These are phyloP conservation scores for Vanderwaltozyma verrucispora DNA, from an alignment of 805 yeast genomes.

Conservation along the genomic window DNA sequence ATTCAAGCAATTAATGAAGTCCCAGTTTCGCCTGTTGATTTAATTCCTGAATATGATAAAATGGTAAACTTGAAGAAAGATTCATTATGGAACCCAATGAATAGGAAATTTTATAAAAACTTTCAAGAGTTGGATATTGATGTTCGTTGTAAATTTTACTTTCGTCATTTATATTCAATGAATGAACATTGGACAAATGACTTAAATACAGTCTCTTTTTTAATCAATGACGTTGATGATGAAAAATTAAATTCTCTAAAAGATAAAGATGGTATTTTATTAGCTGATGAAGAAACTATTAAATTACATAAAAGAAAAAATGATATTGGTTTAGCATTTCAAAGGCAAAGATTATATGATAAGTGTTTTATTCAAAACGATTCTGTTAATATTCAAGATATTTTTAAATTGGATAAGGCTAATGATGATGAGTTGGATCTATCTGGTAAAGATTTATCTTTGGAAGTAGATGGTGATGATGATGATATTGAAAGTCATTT, in stretches of 20 bases:
- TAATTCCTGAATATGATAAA: slow-evolving; percentile 8
- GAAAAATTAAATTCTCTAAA: not conserved
- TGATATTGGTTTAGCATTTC: slow-evolving; percentile 8
- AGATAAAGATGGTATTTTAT: slow-evolving; percentile 1
- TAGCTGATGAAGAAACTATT: slow-evolving; percentile 3
- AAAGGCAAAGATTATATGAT: slow-evolving; percentile 14
- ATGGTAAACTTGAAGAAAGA: slow-evolving; percentile 3
- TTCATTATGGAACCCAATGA: slow-evolving; percentile 10
- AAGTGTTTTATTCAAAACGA: slow-evolving; percentile 10
- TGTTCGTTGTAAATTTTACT: slow-evolving; percentile 10
- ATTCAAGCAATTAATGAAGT: slow-evolving; percentile 1
- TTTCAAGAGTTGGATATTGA: slow-evolving; percentile 7
- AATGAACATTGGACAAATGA: slow-evolving; percentile 13
- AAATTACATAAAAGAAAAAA: slow-evolving; percentile 3
- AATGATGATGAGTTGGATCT: slow-evolving; percentile 23
- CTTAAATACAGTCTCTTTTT: slow-evolving; percentile 4
- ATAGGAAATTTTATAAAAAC: slow-evolving; percentile 7
- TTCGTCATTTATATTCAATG: slow-evolving; percentile 11
- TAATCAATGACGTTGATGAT: slow-evolving; percentile 6
- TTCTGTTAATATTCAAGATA: not conserved
- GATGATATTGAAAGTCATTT: not conserved
- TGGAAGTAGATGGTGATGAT: slow-evolving; percentile 4
- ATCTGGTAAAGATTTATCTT: not conserved
- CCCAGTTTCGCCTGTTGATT: slow-evolving; percentile 13
- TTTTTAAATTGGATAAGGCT: slow-evolving; percentile 16